These are phyloP conservation scores for Penicillium macrosclerotiorum DNA, from an alignment of 495 filamentous ascomycete genomes.

Conservation along the genomic window DNA sequence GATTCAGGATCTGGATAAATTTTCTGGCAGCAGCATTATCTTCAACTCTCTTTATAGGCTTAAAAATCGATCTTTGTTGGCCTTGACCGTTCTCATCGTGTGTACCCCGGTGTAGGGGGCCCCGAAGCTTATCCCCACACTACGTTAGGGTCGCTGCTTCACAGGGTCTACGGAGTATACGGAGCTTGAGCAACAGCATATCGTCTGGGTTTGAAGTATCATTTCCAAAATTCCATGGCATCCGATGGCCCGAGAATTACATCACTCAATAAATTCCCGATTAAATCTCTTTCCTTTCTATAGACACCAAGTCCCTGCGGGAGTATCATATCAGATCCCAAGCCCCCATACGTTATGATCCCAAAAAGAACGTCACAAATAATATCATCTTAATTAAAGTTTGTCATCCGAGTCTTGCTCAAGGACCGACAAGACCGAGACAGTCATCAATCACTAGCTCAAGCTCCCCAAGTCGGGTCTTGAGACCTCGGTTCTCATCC, in stretches of 20 bases:
- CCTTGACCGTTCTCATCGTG: neutral
- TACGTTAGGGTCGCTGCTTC: neutral
- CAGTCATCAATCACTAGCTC: conserved; percentile 71
- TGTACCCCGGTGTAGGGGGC: conserved; percentile 13
- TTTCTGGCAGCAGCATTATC: neutral
- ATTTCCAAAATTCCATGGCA: neutral
- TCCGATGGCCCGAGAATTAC: neutral
- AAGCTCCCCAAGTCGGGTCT: conserved; percentile 62
- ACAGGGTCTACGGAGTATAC: conserved; percentile 18
- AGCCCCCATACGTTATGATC: too few relatives aligned
- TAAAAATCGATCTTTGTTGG: too few relatives aligned
- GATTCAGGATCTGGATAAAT: neutral
- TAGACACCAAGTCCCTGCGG: conserved; percentile 14
- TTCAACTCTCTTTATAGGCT: too few relatives aligned
- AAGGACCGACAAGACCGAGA: conserved; percentile 59
- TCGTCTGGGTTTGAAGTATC: neutral
- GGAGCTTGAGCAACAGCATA: neutral
- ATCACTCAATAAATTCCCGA: too few relatives aligned
- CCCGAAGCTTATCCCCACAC: conserved; percentile 27
- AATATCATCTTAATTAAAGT: neutral
- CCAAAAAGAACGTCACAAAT: neutral
- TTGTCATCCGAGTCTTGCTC: conserved; percentile 5
- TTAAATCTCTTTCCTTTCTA: conserved; percentile 8
- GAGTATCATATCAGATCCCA: too few relatives aligned
- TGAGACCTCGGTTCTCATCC: conserved; percentile 70